Base-by-base conservation (phyloP, 768 basidiomycete species). In the Collybia nuda region DNA sequence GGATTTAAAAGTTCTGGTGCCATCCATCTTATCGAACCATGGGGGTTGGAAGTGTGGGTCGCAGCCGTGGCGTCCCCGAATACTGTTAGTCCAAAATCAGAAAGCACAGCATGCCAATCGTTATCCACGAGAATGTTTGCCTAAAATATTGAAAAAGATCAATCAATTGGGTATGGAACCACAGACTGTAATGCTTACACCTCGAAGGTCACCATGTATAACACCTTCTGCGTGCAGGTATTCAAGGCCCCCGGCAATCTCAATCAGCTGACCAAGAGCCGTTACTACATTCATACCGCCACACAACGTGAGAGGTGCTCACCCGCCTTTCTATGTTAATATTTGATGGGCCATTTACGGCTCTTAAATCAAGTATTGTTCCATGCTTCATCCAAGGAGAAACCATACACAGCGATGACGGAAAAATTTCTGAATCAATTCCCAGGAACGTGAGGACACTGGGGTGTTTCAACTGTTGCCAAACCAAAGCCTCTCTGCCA, bases 1-100 rank as follows among this genome's bases (percentile, higher is more conserved):
- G 69, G 68, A 38, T 63, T 52, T n/a, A 66, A 61, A 12, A 71
- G 54, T 52, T 71, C 70, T 7, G 70, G 70, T 1, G 67, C 65
- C 68, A 67, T 71, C 66, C 68, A 71, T n/a, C 66, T 46, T 6
- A 60, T 52, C 18, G 62, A 58, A n/a, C 67, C 68, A 4, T 56
- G 59, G 11, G 58, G 55, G 29, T 55, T 61, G 3, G 65, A 61
- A 2, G 62, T 59, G 24, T 61, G 53, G 22, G 58, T 59, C 6
- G 59, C 54, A 3, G 54, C 42, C 6, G 67, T 67, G 22, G 56
- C 61, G 39, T 69, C 66, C 19, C 61, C 57, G 40, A 70, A 63
- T 6, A 56, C 56, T 8, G 66, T 60, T 35, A 71, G 50, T 3
- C 69, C 70, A 44, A 71, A 72, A 46, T 72, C 70, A 15, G 66